Base-by-base conservation (phyloP, 148 eudicot species). In the Polygonum aviculare region DNA sequence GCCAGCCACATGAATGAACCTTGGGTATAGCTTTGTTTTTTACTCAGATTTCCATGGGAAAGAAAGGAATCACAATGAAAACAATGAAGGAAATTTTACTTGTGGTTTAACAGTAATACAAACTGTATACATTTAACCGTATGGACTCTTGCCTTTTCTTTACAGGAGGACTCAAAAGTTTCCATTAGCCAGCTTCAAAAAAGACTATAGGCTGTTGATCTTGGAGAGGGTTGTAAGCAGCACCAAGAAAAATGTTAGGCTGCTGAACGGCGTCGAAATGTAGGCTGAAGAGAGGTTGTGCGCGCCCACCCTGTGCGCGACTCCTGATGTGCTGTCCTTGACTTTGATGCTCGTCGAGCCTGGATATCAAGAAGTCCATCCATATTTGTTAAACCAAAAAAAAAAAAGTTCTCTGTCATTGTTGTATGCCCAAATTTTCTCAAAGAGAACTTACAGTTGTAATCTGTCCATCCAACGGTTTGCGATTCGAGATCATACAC, bases 281-380 rank as follows among this genome's bases (percentile, higher is more conserved):
- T 60, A 54, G 71, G 88, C 86, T 71, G 89, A 73, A 12, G 88
- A 80, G 7, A 93, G 52, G 74, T 86, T 76, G 19, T 93, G 92
- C 39, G 93, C 79, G 31, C 83, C 87, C 69, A 90, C 87, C 15
- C 82, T 40, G 77, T 83, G 84, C 79, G 77, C 87, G 4, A 76
- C 59, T 72, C 88, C 87, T 22, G 87, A 65, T 57, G 79, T 77
- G 50, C 60, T 82, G 63, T 93, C 96, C 84, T 84, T 93, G 78
- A 93, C 79, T 87, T 85, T 93, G 83, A 91, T 89, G 85, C 86
- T 86, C 2, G 88, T 78, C 45, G 96, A 91, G 77, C 96, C 98
- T 91, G 87, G 65, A 80, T 79, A 79, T 45, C 31, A 26, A 26
- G 6, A 72, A 60, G 39, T 18, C 15, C 9, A 51, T 14, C n/a